A percentile compares a stretch with the other conserved stretches of the same genome.
phyloP scores from a whole-genome alignment of 2,329 filamentous ascomycete genomes.

The Orbilia blumenaviensis region DNA sequence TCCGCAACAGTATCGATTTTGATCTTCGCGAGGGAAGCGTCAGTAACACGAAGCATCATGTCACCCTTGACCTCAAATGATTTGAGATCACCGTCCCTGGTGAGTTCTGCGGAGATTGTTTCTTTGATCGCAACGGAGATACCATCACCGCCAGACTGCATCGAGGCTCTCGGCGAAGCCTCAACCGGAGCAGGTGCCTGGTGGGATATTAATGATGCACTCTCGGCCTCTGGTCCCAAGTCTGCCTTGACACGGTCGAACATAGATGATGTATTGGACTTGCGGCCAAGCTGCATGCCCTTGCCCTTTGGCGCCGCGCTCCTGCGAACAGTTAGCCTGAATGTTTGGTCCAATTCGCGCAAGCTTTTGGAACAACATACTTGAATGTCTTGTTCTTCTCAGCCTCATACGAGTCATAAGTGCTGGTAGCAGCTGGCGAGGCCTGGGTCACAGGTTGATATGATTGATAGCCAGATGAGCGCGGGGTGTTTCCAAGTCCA shows the following conservation, averaged over 20 bases:
- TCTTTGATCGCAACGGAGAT: slow-evolving; percentile 90
- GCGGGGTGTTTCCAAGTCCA: slow-evolving; percentile 63
- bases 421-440: slow-evolving; percentile 70
- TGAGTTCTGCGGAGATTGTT: slow-evolving; percentile 86
- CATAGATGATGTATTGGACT: slow-evolving; percentile 96
- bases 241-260: slow-evolving; percentile 95
- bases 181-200: slow-evolving; percentile 63
- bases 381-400: slow-evolving; percentile 96
- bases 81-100: slow-evolving; percentile 84
- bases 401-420: slow-evolving; percentile 92
- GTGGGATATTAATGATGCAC: slow-evolving; percentile 72
- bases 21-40: slow-evolving; percentile 88
- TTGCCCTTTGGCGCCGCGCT: slow-evolving; percentile 81
- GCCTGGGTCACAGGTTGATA: slow-evolving; percentile 83
- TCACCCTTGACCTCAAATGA: slow-evolving; percentile 91
- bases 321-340: slow-evolving; percentile 61
- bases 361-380: slow-evolving; percentile 64
- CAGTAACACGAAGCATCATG: slow-evolving; percentile 86
- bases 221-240: slow-evolving; percentile 80
- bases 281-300: slow-evolving; percentile 99
- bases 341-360: background rate
- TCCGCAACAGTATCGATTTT: slow-evolving; percentile 86
- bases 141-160: slow-evolving; percentile 79
- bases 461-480: slow-evolving; percentile 84
- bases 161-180: slow-evolving; percentile 68